phyloP scores from a whole-genome alignment of 352 stramenopile species.

The Hyaloperonospora brassicae region DNA sequence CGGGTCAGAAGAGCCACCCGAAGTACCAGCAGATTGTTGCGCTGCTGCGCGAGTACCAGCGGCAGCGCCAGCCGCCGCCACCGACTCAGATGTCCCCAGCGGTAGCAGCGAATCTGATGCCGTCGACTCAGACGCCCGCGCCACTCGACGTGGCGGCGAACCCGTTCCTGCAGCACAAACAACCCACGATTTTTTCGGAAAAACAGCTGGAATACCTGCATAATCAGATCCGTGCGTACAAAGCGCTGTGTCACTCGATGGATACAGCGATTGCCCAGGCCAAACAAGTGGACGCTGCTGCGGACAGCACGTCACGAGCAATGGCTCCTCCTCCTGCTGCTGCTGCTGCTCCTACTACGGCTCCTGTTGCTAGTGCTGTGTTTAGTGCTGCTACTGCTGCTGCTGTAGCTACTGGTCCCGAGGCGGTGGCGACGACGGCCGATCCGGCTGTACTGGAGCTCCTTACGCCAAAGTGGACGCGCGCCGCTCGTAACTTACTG shows the following conservation, averaged over 20 bases:
- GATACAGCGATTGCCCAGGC: constrained; percentile 42
- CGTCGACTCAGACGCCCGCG: constrained; percentile 2
- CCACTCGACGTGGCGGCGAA: constrained; percentile 43
- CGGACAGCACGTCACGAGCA: constrained; percentile 1
- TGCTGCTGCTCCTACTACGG: neutral
- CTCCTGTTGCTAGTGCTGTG: too few species aligned
- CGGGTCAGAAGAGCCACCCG: constrained; percentile 66
- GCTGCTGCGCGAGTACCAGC: constrained; percentile 72
- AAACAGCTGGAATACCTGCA: constrained; percentile 80
- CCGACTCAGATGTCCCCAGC: neutral
- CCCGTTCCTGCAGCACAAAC: constrained; percentile 53
- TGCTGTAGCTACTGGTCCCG: too few species aligned
- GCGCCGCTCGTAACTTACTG: constrained; percentile 37
- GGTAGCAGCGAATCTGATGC: constrained; percentile 1
- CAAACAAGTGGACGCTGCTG: constrained; percentile 14
- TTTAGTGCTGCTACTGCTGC: too few species aligned
- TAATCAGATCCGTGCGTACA: constrained; percentile 81
- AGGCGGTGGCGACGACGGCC: neutral
- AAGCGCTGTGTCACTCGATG: constrained; percentile 78
- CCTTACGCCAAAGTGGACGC: constrained; percentile 58
- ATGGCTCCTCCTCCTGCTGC: constrained; percentile 5
- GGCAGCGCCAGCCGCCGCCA: constrained; percentile 16
- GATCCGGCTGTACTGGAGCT: constrained; percentile 23
- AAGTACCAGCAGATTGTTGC: constrained; percentile 82
- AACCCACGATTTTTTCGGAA: constrained; percentile 70